Evolutionary conservation across 768 basidiomycete genomes (phyloP).

Genomic region (Tylopilus plumbeoviolaceoides): DNA sequence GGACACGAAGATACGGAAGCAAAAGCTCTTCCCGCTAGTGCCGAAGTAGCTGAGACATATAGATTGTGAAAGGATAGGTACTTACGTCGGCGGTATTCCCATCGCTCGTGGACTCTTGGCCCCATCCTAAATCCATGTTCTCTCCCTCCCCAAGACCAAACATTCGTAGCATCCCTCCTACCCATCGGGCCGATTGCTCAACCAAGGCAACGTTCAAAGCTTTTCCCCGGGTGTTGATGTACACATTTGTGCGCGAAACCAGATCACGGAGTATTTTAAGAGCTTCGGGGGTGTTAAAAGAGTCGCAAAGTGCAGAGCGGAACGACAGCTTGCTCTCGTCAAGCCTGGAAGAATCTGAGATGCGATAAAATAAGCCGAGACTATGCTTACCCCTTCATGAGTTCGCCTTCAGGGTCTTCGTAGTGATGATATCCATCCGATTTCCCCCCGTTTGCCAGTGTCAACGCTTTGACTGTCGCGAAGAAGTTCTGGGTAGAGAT

Average conservation of each 20-base stretch:
- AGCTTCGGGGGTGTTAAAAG: slow-evolving; percentile 91
- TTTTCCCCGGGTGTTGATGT: slow-evolving; percentile 67
- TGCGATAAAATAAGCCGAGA: slow-evolving; percentile 2
- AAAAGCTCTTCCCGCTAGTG: slow-evolving; percentile 75
- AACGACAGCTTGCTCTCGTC: slow-evolving; percentile 73
- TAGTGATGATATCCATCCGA: slow-evolving; percentile 65
- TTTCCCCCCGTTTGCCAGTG: slow-evolving; percentile 44
- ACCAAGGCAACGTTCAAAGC: slow-evolving; percentile 60
- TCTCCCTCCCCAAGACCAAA: slow-evolving; percentile 77
- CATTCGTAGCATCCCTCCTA: slow-evolving; percentile 68
- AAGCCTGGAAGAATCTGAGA: slow-evolving; percentile 45
- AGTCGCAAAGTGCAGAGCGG: slow-evolving; percentile 87
- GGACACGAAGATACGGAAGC: slow-evolving; percentile 81
- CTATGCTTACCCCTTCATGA: slow-evolving; percentile 55
- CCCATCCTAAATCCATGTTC: slow-evolving; percentile 79
- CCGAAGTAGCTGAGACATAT: neutral
- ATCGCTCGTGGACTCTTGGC: slow-evolving; percentile 49
- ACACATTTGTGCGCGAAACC: slow-evolving; percentile 82
- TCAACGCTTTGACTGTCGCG: slow-evolving; percentile 75
- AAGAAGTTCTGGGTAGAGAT: slow-evolving; percentile 80
- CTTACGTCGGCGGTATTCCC: slow-evolving; percentile 41
- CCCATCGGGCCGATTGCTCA: slow-evolving; percentile 62
- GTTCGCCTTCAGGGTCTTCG: slow-evolving; percentile 60
- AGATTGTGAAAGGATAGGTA: slow-evolving; percentile 16
- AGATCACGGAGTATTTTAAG: slow-evolving; percentile 74